Evolutionary conservation across 2,329 filamentous ascomycete genomes (phyloP).

Genomic region (Aureobasidium sp.): DNA sequence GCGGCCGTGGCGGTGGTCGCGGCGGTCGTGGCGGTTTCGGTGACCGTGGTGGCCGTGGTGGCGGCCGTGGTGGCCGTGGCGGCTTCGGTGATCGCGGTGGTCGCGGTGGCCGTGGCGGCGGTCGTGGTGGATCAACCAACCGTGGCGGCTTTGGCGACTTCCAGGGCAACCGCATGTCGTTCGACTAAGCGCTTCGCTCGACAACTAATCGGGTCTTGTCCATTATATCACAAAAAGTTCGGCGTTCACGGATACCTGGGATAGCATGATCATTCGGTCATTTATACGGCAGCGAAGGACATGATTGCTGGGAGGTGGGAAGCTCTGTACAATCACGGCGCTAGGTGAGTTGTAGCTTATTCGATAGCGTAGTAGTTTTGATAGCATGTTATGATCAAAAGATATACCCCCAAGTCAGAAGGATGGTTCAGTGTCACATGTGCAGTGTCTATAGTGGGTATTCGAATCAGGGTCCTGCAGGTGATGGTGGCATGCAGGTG

Average conservation of each 20-base stretch:
- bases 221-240: slow-evolving; percentile 10
- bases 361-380: slow-evolving; percentile 10
- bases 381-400: slow-evolving; percentile 12
- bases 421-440: background rate
- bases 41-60: slow-evolving; percentile 47
- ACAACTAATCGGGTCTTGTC: background rate
- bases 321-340: slow-evolving; percentile 9
- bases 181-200: slow-evolving; percentile 1
- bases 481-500: slow-evolving; percentile 1
- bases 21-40: slow-evolving; percentile 36
- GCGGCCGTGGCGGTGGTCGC: slow-evolving; percentile 35
- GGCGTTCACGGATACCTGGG: slow-evolving; percentile 12
- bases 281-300: slow-evolving; percentile 2
- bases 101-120: slow-evolving; percentile 47
- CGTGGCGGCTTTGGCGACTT: slow-evolving; percentile 58
- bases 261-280: slow-evolving; percentile 9
- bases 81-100: slow-evolving; percentile 44
- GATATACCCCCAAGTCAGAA: background rate
- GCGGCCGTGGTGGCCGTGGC: slow-evolving; percentile 45
- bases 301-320: background rate
- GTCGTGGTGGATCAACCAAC: slow-evolving; percentile 38
- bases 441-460: background rate
- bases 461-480: background rate
- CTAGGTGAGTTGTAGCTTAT: slow-evolving; percentile 11
- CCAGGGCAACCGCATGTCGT: slow-evolving; percentile 51